Evolutionary conservation across 768 basidiomycete species (phyloP), one percentile per base, ranked within the genome.

Genomic region (Mycena sanguinolenta): DNA sequence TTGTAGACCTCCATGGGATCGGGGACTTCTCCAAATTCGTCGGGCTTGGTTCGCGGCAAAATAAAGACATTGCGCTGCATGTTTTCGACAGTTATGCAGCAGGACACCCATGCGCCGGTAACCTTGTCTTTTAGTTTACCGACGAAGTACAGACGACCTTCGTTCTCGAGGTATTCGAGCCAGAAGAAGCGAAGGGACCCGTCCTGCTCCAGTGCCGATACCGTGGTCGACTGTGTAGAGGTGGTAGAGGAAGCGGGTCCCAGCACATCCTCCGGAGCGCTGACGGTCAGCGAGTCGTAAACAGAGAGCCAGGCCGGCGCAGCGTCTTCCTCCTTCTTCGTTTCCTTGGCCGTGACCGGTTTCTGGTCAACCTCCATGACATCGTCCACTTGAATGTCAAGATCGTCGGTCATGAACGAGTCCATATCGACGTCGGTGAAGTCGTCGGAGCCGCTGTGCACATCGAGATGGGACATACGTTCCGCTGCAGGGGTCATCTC

Each of bases 141-240:
- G 52, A 95, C 89, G 72, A 99, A 92, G 77, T 95, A 92, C 4
- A 99, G 84, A 68, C 88, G 89, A 19, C 96, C 97, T 19, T 93
- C 89, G 57, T 89, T 87, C 77, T 99, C 96, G 38, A 97, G 89
- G 76, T 95, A 95, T 77, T 99, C 98, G 25, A 98, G 84, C 98
- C 98, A 99, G 84, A 92, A 99, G 85, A 99, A 96, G 30, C 88
- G 88, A 17, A 99, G 82, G 4, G 91, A 93, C 2, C 95, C 96
- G 72, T 98, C 95, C 5, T 88, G 82, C 76, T 98, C 95, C 2
- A 96, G 85, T 0, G 91, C 92, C 49, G 87, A 87, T 9, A 90
- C 73, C 25, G 84, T 77, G 77, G 76, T 77, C 58, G 84, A 69
- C 58, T 86, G 82, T 54, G 77, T 71, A 5, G 84, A 73, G 2